These are phyloP conservation scores for Irpex rosettiformis DNA, from an alignment of 1,284 basidiomycete species.

Conservation along the genomic window DNA sequence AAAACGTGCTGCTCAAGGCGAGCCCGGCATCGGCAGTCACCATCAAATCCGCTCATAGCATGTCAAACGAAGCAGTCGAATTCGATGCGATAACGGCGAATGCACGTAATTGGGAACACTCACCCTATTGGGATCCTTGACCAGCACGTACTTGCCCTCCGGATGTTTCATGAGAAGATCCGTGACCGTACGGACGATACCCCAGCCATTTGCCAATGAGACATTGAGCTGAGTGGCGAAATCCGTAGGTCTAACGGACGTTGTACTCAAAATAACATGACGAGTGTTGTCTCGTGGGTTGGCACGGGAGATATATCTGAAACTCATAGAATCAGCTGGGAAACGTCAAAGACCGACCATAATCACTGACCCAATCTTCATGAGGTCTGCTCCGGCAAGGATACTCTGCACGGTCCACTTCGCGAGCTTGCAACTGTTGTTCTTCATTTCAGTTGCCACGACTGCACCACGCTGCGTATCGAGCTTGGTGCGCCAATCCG, in stretches of 20 bases:
- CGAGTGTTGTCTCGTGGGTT: constrained; percentile 93
- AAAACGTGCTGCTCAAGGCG: neutral
- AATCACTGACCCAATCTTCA: constrained; percentile 90
- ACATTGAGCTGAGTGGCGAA: constrained; percentile 96
- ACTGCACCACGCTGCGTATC: constrained; percentile 98
- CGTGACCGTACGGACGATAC: constrained; percentile 92
- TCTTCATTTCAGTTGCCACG: constrained; percentile 99
- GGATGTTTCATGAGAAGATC: constrained; percentile 93
- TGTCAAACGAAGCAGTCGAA: neutral
- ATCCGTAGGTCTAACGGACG: constrained; percentile 92
- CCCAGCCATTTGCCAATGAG: constrained; percentile 96
- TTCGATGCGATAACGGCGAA: neutral
- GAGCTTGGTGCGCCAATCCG: constrained; percentile 95
- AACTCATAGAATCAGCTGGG: constrained; percentile 1
- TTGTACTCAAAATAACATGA: constrained; percentile 94
- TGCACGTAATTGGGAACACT: constrained; percentile 24
- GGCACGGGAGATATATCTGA: constrained; percentile 88
- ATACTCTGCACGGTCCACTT: constrained; percentile 97
- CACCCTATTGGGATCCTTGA: constrained; percentile 97
- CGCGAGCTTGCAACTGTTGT: constrained; percentile 97
- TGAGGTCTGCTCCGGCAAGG: constrained; percentile 91
- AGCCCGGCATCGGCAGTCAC: neutral
- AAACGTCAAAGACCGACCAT: neutral
- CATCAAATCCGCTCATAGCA: neutral
- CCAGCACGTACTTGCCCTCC: constrained; percentile 93